Percentiles rank a stretch among this genome's conserved stretches.
Evolutionary conservation across 2,329 filamentous ascomycete species (phyloP).

Genomic region (Rhexocercosporidium sp.): DNA sequence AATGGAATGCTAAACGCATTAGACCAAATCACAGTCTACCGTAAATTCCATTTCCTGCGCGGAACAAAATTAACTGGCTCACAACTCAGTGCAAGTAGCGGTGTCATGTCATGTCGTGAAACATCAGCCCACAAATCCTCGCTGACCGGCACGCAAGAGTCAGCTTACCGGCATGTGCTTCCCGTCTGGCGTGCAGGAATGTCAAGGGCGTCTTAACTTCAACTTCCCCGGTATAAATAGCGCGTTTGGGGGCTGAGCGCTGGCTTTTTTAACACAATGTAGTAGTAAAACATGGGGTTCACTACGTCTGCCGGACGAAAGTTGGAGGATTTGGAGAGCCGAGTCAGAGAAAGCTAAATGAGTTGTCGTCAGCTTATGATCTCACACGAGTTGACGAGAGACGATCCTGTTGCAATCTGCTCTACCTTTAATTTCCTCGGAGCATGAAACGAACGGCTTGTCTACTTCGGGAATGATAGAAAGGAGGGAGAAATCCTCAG

Average conservation of each 20-base stretch:
- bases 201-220: neutral
- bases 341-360: neutral
- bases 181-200: neutral
- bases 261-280: neutral
- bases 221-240: constrained; percentile 4
- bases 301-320: neutral
- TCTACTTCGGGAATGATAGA: neutral
- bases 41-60: too few relatives aligned
- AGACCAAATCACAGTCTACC: too few relatives aligned
- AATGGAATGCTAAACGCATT: neutral
- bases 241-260: neutral
- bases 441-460: neutral
- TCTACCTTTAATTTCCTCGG: too few relatives aligned
- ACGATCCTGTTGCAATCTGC: neutral
- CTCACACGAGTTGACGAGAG: neutral
- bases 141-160: neutral
- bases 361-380: constrained; percentile 10
- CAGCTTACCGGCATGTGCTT: neutral
- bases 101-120: too few relatives aligned
- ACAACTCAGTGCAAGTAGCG: too few relatives aligned
- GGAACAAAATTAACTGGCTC: too few relatives aligned
- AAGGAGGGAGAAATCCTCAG: neutral
- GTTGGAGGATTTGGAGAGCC: neutral
- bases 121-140: too few relatives aligned
- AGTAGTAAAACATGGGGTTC: neutral